Percentiles rank a stretch among this genome's conserved stretches.
phyloP scores from a whole-genome alignment of 2,329 filamentous ascomycete genomes.

The Helicocarpus griseus region DNA sequence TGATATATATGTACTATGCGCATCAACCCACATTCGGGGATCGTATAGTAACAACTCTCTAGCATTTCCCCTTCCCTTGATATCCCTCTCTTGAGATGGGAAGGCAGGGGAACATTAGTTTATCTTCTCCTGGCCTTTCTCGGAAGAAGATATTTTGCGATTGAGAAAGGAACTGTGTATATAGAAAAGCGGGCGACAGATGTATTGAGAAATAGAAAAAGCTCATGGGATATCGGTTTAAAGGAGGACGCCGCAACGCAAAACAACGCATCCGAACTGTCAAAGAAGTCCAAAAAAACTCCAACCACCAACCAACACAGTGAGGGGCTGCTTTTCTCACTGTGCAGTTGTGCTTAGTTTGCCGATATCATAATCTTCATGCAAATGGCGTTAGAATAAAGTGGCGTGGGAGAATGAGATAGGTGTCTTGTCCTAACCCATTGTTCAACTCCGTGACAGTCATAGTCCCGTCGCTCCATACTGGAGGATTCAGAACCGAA shows the following conservation, averaged over 20 bases:
- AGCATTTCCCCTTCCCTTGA: background rate
- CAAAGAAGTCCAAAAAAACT: background rate
- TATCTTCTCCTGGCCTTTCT: background rate
- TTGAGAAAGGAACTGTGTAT: background rate
- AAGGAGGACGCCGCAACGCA: background rate
- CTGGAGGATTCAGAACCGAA: background rate
- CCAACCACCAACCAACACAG: background rate
- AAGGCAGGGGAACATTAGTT: background rate
- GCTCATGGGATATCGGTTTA: background rate
- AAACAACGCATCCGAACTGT: background rate
- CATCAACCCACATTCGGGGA: background rate
- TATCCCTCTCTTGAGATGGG: background rate
- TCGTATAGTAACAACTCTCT: background rate
- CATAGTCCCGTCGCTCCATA: background rate
- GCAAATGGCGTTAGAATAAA: constrained; percentile 1
- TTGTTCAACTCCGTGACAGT: background rate
- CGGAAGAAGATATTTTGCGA: background rate
- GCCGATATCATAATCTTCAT: constrained; percentile 1
- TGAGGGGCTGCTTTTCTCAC: background rate
- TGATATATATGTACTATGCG: too few species aligned
- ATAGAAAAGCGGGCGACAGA: background rate
- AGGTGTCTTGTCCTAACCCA: background rate
- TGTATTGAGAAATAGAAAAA: background rate
- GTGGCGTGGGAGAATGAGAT: background rate
- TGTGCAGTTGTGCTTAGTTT: background rate